Evolutionary conservation across 768 basidiomycete species (phyloP).

Genomic region (Termitomyces sp.): DNA sequence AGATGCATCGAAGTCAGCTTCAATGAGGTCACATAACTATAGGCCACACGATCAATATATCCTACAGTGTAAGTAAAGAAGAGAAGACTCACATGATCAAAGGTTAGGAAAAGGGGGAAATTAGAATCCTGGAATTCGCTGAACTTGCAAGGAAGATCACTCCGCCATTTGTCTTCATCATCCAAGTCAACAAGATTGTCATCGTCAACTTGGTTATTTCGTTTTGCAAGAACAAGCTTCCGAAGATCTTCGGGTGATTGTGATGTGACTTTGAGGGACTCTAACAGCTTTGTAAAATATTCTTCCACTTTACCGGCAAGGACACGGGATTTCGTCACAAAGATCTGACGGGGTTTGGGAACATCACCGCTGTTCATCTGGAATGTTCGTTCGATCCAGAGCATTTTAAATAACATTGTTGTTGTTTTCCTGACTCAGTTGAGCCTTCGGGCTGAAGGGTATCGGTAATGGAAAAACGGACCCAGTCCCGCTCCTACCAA

Average conservation of each 20-base stretch:
- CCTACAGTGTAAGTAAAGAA: not conserved
- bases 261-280: conserved; percentile 33
- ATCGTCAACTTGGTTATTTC: conserved; percentile 9
- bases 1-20: conserved; percentile 34
- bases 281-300: conserved; percentile 49
- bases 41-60: not conserved
- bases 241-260: conserved; percentile 34
- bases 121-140: conserved; percentile 53
- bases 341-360: conserved; percentile 58
- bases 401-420: conserved; percentile 73
- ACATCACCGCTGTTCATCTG: conserved; percentile 27
- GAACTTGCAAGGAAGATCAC: conserved; percentile 44
- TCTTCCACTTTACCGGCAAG: conserved; percentile 69
- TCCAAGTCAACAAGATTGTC: conserved; percentile 33
- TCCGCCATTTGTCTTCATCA: conserved; percentile 33
- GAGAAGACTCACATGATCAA: conserved; percentile 42
- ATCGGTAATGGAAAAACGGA: conserved; percentile 15
- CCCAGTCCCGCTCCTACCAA: conserved; percentile 75
- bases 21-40: conserved; percentile 44
- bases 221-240: conserved; percentile 16
- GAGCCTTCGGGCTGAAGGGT: not conserved
- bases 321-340: conserved; percentile 64
- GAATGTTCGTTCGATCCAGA: conserved; percentile 58
- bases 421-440: conserved; percentile 58
- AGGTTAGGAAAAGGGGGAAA: conserved; percentile 69